Conservation (phyloP, 306 rosid species). For the Parietaria judaica region DNA sequence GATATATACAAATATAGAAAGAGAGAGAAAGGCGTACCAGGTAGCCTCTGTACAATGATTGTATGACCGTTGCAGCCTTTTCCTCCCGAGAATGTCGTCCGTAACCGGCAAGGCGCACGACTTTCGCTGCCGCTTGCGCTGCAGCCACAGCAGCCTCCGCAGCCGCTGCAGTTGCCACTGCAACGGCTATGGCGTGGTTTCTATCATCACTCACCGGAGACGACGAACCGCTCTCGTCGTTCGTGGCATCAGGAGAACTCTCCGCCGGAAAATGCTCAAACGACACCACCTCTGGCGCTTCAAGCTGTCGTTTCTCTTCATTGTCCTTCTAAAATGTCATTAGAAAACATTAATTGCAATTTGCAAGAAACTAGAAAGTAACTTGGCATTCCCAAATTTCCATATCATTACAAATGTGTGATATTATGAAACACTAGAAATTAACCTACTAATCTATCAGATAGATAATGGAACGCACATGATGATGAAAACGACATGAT, state of each 20-base stretch:
- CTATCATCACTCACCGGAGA: slow-evolving; percentile 45
- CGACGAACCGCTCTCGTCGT: slow-evolving; percentile 48
- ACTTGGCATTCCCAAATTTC: too few relatives aligned
- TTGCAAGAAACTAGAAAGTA: too few relatives aligned
- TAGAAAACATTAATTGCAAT: too few relatives aligned
- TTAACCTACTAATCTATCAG: too few relatives aligned
- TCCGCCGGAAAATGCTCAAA: slow-evolving; percentile 69
- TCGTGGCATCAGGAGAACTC: slow-evolving; percentile 62
- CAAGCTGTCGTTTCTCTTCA: slow-evolving; percentile 47
- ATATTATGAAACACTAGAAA: too few relatives aligned
- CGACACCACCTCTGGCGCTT: slow-evolving; percentile 63
- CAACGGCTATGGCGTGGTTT: slow-evolving; percentile 66
- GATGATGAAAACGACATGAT: slow-evolving; percentile 32
- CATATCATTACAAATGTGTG: too few relatives aligned
- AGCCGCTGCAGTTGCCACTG: slow-evolving; percentile 72
- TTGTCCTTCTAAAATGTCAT: slow-evolving; percentile 29
- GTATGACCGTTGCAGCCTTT: slow-evolving; percentile 76
- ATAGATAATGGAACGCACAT: slow-evolving; percentile 29
- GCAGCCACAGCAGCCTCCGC: slow-evolving; percentile 80
- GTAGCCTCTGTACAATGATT: slow-evolving; percentile 85
- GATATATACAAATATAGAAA: neutral
- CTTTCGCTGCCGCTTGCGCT: slow-evolving; percentile 83
- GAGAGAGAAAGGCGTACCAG: slow-evolving; percentile 35
- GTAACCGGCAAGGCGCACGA: slow-evolving; percentile 64
- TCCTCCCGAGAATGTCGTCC: slow-evolving; percentile 68